phyloP scores from a whole-genome alignment of 225 moss, liverwort and hornwort species.

The Physcomitrellopsis africana region DNA sequence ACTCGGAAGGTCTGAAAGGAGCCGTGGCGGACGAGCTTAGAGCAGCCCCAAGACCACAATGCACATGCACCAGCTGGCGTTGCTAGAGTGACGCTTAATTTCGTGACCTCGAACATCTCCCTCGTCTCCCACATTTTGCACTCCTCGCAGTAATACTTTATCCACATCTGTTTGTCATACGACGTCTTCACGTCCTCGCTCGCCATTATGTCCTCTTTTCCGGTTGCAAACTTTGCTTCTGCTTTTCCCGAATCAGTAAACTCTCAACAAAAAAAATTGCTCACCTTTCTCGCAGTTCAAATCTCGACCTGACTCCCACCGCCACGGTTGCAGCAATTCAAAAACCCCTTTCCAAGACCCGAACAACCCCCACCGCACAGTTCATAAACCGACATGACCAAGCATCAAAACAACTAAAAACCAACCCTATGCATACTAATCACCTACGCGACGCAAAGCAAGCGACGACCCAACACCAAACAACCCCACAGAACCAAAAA shows the following conservation, averaged over 20 bases:
- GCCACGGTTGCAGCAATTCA: conserved; percentile 5
- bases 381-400: not conserved
- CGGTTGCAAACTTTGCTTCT: conserved; percentile 35
- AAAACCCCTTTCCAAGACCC: not conserved
- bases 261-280: not conserved
- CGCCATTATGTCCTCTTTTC: conserved; percentile 13
- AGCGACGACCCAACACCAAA: not conserved
- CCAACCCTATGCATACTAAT: not conserved
- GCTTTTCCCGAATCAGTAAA: not conserved
- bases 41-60: conserved; percentile 48
- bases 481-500: not conserved
- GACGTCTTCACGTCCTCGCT: not conserved
- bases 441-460: too few relatives aligned
- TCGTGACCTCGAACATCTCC: conserved; percentile 48
- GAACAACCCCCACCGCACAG: not conserved
- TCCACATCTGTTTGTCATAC: conserved; percentile 51
- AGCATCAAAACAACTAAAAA: not conserved
- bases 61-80: conserved; percentile 12
- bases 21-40: conserved; percentile 44
- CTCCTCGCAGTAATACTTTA: conserved; percentile 56
- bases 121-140: conserved; percentile 56
- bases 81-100: conserved; percentile 18
- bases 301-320: not conserved
- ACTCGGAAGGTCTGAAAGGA: conserved; percentile 38
- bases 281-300: not conserved